These are phyloP conservation scores for Ustilago lituana DNA, from an alignment of 1,284 basidiomycete species.

Conservation along the genomic window DNA sequence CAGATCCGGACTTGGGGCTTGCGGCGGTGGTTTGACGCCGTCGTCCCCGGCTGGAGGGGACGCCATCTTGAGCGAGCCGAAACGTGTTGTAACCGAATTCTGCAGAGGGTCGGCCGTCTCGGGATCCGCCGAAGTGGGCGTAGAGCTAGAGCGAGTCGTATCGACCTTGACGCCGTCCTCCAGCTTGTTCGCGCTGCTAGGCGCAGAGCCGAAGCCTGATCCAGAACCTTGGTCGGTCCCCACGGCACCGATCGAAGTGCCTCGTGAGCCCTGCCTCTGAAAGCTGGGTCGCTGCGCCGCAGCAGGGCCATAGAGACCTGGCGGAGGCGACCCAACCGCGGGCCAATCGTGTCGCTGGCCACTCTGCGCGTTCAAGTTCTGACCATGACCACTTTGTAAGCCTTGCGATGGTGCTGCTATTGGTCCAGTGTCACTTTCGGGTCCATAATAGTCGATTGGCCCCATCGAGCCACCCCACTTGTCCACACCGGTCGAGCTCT, in stretches of 20 bases:
- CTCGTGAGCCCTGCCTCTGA: conserved; percentile 38
- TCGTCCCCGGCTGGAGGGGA: conserved; percentile 40
- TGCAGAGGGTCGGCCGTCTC: conserved; percentile 20
- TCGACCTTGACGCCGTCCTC: conserved; percentile 44
- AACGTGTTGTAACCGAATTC: conserved; percentile 27
- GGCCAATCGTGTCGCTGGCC: conserved; percentile 49
- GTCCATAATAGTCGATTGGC: conserved; percentile 57
- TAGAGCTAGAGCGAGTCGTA: conserved; percentile 11
- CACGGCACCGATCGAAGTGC: conserved; percentile 10
- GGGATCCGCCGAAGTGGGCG: conserved; percentile 28
- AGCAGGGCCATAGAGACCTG: conserved; percentile 22
- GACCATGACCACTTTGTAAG: conserved; percentile 4
- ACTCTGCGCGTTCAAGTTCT: conserved; percentile 10
- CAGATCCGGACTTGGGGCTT: conserved; percentile 38
- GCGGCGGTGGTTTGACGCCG: conserved; percentile 16
- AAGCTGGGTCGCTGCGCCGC: conserved; percentile 28
- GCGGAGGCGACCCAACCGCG: conserved; percentile 49
- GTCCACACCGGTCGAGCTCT: conserved; percentile 17
- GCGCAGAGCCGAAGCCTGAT: not conserved
- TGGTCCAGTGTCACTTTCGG: conserved; percentile 27
- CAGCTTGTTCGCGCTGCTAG: conserved; percentile 9
- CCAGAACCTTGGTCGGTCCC: conserved; percentile 8
- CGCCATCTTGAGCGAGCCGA: conserved; percentile 48
- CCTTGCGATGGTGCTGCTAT: conserved; percentile 16
- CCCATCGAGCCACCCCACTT: conserved; percentile 57